A percentile compares a stretch with the other conserved stretches of the same genome.
Evolutionary conservation across 495 filamentous ascomycete genomes (phyloP).

Genomic region (Xylaria palmicola): DNA sequence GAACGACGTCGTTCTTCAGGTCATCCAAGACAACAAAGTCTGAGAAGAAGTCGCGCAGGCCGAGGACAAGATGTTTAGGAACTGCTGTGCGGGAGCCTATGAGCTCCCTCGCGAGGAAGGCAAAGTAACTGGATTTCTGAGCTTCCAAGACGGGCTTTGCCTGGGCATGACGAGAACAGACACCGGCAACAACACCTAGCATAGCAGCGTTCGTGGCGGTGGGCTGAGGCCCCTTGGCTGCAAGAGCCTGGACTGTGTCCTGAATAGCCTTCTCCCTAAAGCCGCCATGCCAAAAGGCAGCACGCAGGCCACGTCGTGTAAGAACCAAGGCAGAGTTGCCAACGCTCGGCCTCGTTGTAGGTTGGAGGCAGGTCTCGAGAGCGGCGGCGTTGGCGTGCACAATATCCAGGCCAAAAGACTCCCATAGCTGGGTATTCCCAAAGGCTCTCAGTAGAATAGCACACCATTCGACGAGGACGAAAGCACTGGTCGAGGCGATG

Average conservation of each 20-base stretch:
- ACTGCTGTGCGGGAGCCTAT: constrained; percentile 73
- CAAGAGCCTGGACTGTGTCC: constrained; percentile 62
- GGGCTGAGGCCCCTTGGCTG: constrained; percentile 59
- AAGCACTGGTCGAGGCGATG: constrained; percentile 75
- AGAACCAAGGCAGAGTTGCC: constrained; percentile 67
- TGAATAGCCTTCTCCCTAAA: constrained; percentile 58
- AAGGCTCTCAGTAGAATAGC: constrained; percentile 67
- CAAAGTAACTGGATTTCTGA: constrained; percentile 67
- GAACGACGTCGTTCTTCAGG: constrained; percentile 69
- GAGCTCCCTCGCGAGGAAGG: constrained; percentile 83
- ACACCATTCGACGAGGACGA: constrained; percentile 90
- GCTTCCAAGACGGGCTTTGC: constrained; percentile 58
- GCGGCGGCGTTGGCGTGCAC: constrained; percentile 61
- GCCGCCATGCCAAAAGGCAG: constrained; percentile 59
- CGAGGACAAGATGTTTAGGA: constrained; percentile 68
- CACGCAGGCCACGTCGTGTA: constrained; percentile 71
- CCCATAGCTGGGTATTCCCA: constrained; percentile 55
- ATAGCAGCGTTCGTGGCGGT: constrained; percentile 69
- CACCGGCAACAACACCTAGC: constrained; percentile 82
- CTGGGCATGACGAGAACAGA: constrained; percentile 66
- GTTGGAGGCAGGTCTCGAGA: constrained; percentile 73
- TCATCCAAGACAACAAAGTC: constrained; percentile 74
- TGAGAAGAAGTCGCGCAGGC: constrained; percentile 78
- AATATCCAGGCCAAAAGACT: constrained; percentile 64
- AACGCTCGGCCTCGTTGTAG: constrained; percentile 56